Conservation (phyloP, 306 rosid species). For the Delonix regia region DNA sequence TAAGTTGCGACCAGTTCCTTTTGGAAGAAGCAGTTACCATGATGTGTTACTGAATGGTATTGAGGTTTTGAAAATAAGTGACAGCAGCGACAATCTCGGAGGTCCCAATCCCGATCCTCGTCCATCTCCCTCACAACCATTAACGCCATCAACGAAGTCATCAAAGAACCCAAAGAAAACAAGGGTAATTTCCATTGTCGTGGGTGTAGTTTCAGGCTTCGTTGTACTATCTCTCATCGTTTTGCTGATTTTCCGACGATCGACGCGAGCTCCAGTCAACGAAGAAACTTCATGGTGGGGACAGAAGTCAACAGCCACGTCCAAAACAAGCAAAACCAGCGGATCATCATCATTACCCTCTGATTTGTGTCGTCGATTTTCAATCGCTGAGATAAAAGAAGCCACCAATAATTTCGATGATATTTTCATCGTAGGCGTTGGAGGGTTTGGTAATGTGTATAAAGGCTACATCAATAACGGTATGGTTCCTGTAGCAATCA, state of each 20-base stretch:
- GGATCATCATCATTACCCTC: neutral
- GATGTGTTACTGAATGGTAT: neutral
- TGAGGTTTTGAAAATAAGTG: neutral
- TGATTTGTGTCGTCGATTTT: neutral
- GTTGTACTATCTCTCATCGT: neutral
- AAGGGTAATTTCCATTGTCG: neutral
- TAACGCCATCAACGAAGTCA: neutral
- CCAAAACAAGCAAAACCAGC: neutral
- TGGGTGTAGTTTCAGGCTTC: neutral
- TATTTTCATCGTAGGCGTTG: neutral
- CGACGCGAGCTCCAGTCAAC: too few relatives aligned
- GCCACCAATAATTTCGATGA: slow-evolving; percentile 16
- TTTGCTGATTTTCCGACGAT: neutral
- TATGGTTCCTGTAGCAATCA: neutral
- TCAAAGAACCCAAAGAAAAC: neutral
- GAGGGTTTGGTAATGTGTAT: too few relatives aligned
- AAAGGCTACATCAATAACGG: slow-evolving; percentile 11
- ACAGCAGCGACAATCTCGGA: neutral
- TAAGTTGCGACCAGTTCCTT: neutral
- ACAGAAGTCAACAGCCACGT: neutral
- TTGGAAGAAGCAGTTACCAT: neutral
- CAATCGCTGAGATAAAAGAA: neutral
- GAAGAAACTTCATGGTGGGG: neutral
- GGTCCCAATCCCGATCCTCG: neutral
- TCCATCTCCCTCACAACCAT: neutral